Conservation (phyloP, 768 basidiomycete species). For the Tricholoma saponaceum region DNA sequence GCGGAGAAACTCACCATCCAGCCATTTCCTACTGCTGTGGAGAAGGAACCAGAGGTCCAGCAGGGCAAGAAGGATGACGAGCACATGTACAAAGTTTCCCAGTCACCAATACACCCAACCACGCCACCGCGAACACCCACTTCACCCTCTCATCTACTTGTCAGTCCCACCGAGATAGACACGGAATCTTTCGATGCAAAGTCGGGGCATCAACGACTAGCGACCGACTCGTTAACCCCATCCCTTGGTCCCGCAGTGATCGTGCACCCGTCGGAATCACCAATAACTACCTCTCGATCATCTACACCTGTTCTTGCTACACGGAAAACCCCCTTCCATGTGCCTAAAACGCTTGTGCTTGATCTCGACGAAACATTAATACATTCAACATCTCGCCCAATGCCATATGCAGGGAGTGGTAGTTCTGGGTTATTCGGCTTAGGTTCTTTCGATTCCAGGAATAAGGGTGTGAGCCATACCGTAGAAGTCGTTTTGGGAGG, state of each 20-base stretch:
- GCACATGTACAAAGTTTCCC: neutral
- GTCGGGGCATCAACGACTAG: conserved; percentile 5
- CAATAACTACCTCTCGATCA: conserved; percentile 33
- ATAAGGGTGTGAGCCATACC: conserved; percentile 74
- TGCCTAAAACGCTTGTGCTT: conserved; percentile 92
- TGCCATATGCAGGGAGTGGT: conserved; percentile 39
- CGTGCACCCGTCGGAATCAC: conserved; percentile 13
- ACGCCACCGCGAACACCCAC: neutral
- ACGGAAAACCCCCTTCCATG: conserved; percentile 69
- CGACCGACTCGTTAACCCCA: conserved; percentile 4
- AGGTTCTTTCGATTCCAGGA: conserved; percentile 45
- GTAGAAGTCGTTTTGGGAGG: conserved; percentile 92
- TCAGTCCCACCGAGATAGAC: conserved; percentile 6
- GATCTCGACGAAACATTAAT: conserved; percentile 99
- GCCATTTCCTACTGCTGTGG: conserved; percentile 1
- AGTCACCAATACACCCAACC: neutral
- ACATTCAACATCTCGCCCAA: conserved; percentile 88
- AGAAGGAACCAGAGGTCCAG: conserved; percentile 2
- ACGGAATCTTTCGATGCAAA: neutral
- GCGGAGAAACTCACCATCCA: conserved; percentile 3
- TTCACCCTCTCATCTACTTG: conserved; percentile 1
- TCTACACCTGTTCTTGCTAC: conserved; percentile 45
- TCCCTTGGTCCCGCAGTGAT: conserved; percentile 11
- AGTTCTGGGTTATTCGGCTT: conserved; percentile 64
- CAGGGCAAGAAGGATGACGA: neutral